phyloP scores from a whole-genome alignment of 768 basidiomycete genomes.

The Phanerochaete carnosa region DNA sequence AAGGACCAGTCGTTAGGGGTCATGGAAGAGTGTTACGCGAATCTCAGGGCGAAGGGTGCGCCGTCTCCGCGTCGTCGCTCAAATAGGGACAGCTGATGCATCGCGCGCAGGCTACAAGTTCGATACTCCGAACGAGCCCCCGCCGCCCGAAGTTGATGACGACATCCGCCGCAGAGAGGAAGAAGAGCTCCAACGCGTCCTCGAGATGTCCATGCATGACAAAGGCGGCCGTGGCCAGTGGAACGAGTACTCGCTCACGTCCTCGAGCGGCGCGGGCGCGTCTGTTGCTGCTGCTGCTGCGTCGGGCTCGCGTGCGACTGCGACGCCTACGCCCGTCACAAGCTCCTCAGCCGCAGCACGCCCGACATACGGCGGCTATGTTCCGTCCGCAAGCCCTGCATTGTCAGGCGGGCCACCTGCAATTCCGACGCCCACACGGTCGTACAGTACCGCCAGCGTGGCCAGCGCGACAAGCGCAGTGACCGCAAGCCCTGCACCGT shows the following conservation, averaged over 20 bases:
- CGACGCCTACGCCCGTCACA: slow-evolving; percentile 5
- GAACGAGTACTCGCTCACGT: slow-evolving; percentile 39
- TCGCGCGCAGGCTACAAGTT: slow-evolving; percentile 58
- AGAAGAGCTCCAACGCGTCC: slow-evolving; percentile 88
- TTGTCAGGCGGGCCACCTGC: slow-evolving; percentile 33
- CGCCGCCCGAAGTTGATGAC: slow-evolving; percentile 71
- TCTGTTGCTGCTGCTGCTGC: slow-evolving; percentile 22
- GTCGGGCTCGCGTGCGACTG: slow-evolving; percentile 16
- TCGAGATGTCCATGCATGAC: slow-evolving; percentile 92
- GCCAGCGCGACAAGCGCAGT: slow-evolving; percentile 19
- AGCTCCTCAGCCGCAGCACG: slow-evolving; percentile 15
- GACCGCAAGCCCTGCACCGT: slow-evolving; percentile 24
- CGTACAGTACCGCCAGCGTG: slow-evolving; percentile 17
- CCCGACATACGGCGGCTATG: slow-evolving; percentile 52
- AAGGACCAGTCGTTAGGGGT: slow-evolving; percentile 76
- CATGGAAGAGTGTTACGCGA: slow-evolving; percentile 88
- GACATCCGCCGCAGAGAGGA: slow-evolving; percentile 83
- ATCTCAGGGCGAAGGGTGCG: slow-evolving; percentile 79
- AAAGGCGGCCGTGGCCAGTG: slow-evolving; percentile 73
- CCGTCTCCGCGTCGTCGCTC: slow-evolving; percentile 1
- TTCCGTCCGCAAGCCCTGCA: slow-evolving; percentile 47
- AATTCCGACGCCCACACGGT: not conserved
- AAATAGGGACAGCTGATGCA: not conserved
- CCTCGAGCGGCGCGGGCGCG: slow-evolving; percentile 33
- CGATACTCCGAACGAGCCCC: slow-evolving; percentile 54